Evolutionary conservation across 805 yeast genomes (phyloP).

Genomic region (Candida ponderosae): DNA sequence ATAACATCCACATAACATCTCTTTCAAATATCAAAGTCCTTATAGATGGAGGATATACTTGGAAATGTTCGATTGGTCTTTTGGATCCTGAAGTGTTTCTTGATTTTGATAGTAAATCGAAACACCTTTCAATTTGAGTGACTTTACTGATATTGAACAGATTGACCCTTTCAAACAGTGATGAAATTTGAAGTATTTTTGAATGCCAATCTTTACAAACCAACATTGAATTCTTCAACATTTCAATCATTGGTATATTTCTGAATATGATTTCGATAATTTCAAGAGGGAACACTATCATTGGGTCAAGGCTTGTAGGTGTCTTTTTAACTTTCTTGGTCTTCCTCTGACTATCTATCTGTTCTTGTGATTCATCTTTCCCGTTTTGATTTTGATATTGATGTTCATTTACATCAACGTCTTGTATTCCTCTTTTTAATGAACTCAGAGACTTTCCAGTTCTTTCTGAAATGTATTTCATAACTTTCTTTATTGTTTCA

Average conservation of each 20-base stretch:
- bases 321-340: too few species aligned
- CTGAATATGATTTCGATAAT: slow-evolving; percentile 2
- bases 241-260: not conserved
- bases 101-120: slow-evolving; percentile 6
- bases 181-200: slow-evolving; percentile 4
- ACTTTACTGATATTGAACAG: slow-evolving; percentile 5
- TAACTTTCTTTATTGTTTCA: too few species aligned
- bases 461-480: not conserved
- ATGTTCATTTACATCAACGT: not conserved
- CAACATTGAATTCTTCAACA: slow-evolving; percentile 3
- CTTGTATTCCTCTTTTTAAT: not conserved
- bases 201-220: slow-evolving; percentile 13
- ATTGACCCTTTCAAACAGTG: slow-evolving; percentile 7
- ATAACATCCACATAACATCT: slow-evolving; percentile 14
- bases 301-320: not conserved
- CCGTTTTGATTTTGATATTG: not conserved
- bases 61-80: slow-evolving; percentile 5
- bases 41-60: slow-evolving; percentile 9
- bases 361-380: not conserved
- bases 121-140: slow-evolving; percentile 12
- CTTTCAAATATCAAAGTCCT: too few species aligned
- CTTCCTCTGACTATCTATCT: too few species aligned
- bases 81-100: slow-evolving; percentile 1
- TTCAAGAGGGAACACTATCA: slow-evolving; percentile 5
- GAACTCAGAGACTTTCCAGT: not conserved